Base-by-base conservation (phyloP, 495 filamentous ascomycete genomes). In the Neurospora pannonica region DNA sequence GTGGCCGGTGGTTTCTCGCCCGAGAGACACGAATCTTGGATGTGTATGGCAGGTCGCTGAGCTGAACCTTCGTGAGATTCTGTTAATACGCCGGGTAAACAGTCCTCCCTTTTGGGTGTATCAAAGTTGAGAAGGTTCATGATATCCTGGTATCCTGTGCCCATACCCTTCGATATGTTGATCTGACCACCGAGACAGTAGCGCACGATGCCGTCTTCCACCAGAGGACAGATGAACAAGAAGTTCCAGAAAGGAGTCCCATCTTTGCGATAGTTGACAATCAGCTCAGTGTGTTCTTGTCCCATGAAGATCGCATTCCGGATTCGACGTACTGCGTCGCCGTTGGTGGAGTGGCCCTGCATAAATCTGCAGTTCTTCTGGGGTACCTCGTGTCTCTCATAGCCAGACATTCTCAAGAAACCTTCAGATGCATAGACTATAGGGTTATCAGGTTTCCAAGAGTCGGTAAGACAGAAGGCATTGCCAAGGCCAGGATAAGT, bases 161-260 rank as follows among this genome's bases (percentile, higher is more conserved):
- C 85, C 74, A 89, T 84, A 13, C 83, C 85, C 15, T 85, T 85
- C 2, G 86, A 88, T 60, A 88, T 85, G 74, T 89, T 87, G 77
- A 90, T 84, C 78, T 90, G 88, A 0, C 81, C 88, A 9, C 88
- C 88, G 13, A 90, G 83, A 74, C 83, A 87, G 82, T 84, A 89
- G 0, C 78, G 78, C 4, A 86, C 72, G 21, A 78, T 81, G 2
- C 86, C 87, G 2, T 82, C 71, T 31, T 81, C 81, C 70, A 85
- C 81, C 4, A 90, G 78, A 0, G 88, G 88, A 38, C 87, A 84
- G 38, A 86, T 77, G 72, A 88, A 87, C 9, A 89, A 75, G 31
- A 90, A 76, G 72, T 88, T 89, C 88, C 87, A 89, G 73, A 87
- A 89, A 0, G 87, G 85, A 34, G 83, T 82, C 3, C 87, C 87